Evolutionary conservation across 768 basidiomycete genomes (phyloP), one percentile per base, ranked within the genome.

Genomic region (Rhizopogon sp.): DNA sequence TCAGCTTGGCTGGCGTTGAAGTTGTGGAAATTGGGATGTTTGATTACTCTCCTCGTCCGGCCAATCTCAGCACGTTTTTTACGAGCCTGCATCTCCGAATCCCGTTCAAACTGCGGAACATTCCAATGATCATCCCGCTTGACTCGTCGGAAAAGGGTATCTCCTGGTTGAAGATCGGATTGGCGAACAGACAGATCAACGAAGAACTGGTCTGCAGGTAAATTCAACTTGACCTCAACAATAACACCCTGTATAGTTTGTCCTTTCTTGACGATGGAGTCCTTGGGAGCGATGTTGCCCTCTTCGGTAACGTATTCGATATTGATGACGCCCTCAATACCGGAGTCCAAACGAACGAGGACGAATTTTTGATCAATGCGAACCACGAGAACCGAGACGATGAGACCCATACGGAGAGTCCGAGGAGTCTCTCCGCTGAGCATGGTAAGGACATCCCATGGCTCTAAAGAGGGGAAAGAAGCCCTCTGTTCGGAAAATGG

Each of bases 1-100:
- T 98, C 97, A 1, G 97, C 95, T 61, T 97, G 88, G 13, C 79
- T 74, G 6, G 90, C 85, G 60, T 92, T 95, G 77, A 96, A 86
- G 65, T 97, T 93, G 67, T 95, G 90, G 82, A 98, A 99, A 70
- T 96, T 94, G 2, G 96, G 97, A 69, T 99, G 97, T 68, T 98
- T 93, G 74, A 99, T 91, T 52, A 96, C 84, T 25, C 96, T 79
- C 56, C 92, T 82, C 37, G 84, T 81, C 57, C 82, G 79, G 61
- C 90, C 88, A 8, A 83, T 86, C 64, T 93, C 88, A 1, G 90
- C 84, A 45, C 90, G 78, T 74, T 93, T 95, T 74, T 91, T 95
- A 59, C 91, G 81, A 22, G 80, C 82, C 58, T 88, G 74, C 60
- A 91, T 72, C 57, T 93, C 89, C 59, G 72, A 69, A 64, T 94